Base-by-base conservation (phyloP, 2,329 filamentous ascomycete species). In the Pseudogymnoascus sp. region DNA sequence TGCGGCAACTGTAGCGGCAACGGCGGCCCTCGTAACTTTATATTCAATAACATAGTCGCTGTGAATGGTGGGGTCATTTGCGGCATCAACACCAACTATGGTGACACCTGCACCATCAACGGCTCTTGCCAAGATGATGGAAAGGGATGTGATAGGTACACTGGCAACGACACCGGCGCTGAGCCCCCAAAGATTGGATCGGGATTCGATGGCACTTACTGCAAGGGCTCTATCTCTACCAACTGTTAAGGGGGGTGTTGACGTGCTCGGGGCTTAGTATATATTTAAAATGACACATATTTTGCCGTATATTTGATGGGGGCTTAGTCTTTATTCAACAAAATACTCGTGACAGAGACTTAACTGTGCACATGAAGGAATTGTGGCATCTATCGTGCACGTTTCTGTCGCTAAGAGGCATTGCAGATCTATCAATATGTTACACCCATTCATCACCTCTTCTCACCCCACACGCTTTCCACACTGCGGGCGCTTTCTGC, bases 81-180 rank as follows among this genome's bases (percentile, higher is more conserved):
- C 64, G 78, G 78, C 57, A 80, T 81, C 70, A 81, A 81, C 73
- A 73, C 73, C 62, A 82, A 81, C 75, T 81, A 77, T 65, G 78
- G 77, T 36, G 77, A 79, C 65, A 78, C 74, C 1, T 75, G 75
- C 58, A 74, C 69, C 6, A 73, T 79, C 64, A 74, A 71, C 61
- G 76, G 77, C 64, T 74, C 74, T 13, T 74, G 73, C 6, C 47
- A 54, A 4, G 15, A 54, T 40, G 59, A 62, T 24, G 68, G 64
- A 58, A 72, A 73, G 66, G 67, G 64, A 39, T 73, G 71, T 63
- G 47, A 54, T 54, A 54, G 47, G 21, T 77, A 73, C 67, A 68
- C 68, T n/a, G 75, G 76, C 41, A 75, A 74, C 61, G 64, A 69
- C 44, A 72, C 65, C 8, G 73, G 72, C 31, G 66, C 66, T 37